Base-by-base conservation (phyloP, 2,329 filamentous ascomycete genomes). In the Rutstroemia sp. region DNA sequence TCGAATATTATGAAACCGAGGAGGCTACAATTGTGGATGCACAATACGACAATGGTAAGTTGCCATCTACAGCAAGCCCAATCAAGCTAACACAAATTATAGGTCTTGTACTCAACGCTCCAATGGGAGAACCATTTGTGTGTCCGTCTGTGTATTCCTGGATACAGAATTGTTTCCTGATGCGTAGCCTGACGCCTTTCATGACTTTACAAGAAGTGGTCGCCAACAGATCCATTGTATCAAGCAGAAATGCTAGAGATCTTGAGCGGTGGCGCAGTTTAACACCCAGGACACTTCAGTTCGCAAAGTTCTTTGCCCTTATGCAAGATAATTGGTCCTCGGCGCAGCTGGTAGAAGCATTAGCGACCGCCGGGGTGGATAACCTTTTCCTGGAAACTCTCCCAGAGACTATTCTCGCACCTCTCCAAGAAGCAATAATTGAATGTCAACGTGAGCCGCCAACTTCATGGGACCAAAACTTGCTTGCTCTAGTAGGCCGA, bases 361-460 rank as follows among this genome's bases (percentile, higher is more conserved):
- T 96, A 73, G 78, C 86, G 57, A 75, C 82, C 45, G 85, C 85
- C 59, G 85, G 86, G 0, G 82, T 96, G 48, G 84, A 79, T 6
- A 71, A 73, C 9, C 75, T 79, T 23, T 74, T 92, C 49, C 78
- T 97, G 16, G 89, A 95, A 60, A 91, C 88, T 0, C 75, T 97
- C 1, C 92, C 94, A 1, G 90, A 95, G 70, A 84, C 89, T 25
- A 78, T 96, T n/a, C 80, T 88, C 54, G 82, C 86, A 2, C 87
- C 89, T 0, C 76, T 97, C 14, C 86, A 87, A 67, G 92, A 97
- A 72, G 84, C 87, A 5, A 90, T 97, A 42, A 81, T 86, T n/a
- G 79, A 83, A 60, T 95, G 89, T 62, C 92, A 96, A 69, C 81
- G 84, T n/a, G 81, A 83, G 58, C 92, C 92, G 17, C 89, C 91